phyloP scores from a whole-genome alignment of 352 stramenopile genomes.

The Globisporangium perplexum region DNA sequence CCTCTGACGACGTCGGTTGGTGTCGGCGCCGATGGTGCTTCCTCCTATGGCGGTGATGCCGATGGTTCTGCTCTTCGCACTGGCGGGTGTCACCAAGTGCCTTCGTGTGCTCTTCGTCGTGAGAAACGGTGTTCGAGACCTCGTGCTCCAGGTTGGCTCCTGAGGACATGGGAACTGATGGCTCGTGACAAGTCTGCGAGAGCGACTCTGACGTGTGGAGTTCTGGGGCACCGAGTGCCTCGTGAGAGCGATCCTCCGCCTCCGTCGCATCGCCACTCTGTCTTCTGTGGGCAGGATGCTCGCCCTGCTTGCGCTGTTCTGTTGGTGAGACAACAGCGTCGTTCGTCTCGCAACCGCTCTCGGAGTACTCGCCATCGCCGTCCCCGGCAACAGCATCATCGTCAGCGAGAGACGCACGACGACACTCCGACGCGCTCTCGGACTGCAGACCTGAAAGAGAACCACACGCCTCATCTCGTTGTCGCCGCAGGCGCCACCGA shows the following conservation, averaged over 20 bases:
- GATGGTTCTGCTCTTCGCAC: background rate
- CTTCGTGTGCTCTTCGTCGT: background rate
- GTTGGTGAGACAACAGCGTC: background rate
- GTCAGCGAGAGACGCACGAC: too few species aligned
- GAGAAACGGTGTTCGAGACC: background rate
- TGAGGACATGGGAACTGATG: background rate
- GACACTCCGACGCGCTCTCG: background rate
- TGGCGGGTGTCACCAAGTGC: too few species aligned
- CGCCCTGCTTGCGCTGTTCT: background rate
- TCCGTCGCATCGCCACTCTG: too few species aligned
- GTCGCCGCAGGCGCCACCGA: conserved; percentile 18
- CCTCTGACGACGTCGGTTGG: background rate
- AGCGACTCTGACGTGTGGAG: background rate
- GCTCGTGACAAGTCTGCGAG: background rate
- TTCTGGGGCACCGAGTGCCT: background rate
- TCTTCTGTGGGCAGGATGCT: background rate
- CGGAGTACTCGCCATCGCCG: background rate
- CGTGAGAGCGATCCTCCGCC: background rate
- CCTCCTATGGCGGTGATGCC: conserved; percentile 6
- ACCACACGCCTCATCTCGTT: background rate
- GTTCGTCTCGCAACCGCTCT: background rate
- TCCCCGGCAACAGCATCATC: background rate
- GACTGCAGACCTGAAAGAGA: background rate
- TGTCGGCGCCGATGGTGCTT: conserved; percentile 1
- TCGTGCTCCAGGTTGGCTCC: background rate